phyloP scores from a whole-genome alignment of 2,329 filamentous ascomycete genomes.

The Epichloe uncinata region DNA sequence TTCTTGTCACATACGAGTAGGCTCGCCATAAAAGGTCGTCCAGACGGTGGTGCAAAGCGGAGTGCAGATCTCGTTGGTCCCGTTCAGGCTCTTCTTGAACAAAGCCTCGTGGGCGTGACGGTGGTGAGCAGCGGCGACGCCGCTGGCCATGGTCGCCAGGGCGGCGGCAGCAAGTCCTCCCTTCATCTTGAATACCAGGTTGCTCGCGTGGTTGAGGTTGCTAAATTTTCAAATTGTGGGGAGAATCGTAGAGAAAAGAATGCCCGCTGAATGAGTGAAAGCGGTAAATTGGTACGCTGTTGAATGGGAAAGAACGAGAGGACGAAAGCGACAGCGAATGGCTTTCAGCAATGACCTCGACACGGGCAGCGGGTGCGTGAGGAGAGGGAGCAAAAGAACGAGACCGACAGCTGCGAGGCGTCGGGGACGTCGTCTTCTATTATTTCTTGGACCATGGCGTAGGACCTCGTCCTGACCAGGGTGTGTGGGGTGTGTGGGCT shows the following conservation, averaged over 20 bases:
- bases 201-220: not conserved
- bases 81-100: conserved; percentile 37
- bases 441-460: conserved; percentile 10
- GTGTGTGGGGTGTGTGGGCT: not conserved
- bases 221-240: conserved; percentile 7
- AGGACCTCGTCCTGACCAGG: not conserved
- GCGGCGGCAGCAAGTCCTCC: conserved; percentile 52
- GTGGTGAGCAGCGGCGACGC: conserved; percentile 45
- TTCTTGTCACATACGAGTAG: conserved; percentile 42
- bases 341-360: conserved; percentile 38
- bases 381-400: conserved; percentile 22
- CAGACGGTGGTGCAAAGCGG: conserved; percentile 61
- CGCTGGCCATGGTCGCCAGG: conserved; percentile 43
- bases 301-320: conserved; percentile 30
- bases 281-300: conserved; percentile 35
- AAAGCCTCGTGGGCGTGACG: conserved; percentile 50
- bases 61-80: conserved; percentile 35
- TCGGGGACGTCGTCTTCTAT: conserved; percentile 19
- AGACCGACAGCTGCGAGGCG: conserved; percentile 10
- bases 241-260: conserved; percentile 33
- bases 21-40: conserved; percentile 41
- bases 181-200: conserved; percentile 53
- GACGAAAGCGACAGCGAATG: conserved; percentile 33
- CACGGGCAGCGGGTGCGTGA: conserved; percentile 29
- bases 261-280: conserved; percentile 86